These are phyloP conservation scores for Flaveria brownii DNA, from an alignment of 129 eudicot species.

Conservation along the genomic window DNA sequence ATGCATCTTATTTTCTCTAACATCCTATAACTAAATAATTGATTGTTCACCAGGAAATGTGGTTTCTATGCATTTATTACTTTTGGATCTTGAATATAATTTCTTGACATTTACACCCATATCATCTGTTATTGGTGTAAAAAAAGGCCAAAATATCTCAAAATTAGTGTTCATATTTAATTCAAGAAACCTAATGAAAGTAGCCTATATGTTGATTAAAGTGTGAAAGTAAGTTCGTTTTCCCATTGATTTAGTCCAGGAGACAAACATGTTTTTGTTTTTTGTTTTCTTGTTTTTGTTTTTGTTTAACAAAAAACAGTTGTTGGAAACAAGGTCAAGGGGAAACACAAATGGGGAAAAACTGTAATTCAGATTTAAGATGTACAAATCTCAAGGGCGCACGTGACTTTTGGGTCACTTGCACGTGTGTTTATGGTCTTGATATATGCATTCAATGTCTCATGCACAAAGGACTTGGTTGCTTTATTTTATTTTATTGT, in stretches of 20 bases:
- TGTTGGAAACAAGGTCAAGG: slow-evolving; percentile 45
- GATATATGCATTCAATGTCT: slow-evolving; percentile 40
- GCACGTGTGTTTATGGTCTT: slow-evolving; percentile 46
- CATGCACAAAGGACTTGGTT: slow-evolving; percentile 25
- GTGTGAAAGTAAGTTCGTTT: slow-evolving; percentile 36
- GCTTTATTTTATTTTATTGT: slow-evolving; percentile 22
- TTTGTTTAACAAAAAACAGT: slow-evolving; percentile 24
- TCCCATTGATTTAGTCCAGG: slow-evolving; percentile 38
- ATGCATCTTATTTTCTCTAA: slow-evolving; percentile 31
- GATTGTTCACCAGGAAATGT: slow-evolving; percentile 32
- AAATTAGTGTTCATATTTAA: slow-evolving; percentile 9
- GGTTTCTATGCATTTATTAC: slow-evolving; percentile 25
- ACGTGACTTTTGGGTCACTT: slow-evolving; percentile 36
- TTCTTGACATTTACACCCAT: slow-evolving; percentile 15
- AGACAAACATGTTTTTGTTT: slow-evolving; percentile 40
- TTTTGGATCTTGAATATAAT: neutral
- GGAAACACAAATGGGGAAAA: slow-evolving; percentile 45
- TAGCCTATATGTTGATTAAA: slow-evolving; percentile 4
- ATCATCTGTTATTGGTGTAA: slow-evolving; percentile 1
- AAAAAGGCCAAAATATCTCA: neutral
- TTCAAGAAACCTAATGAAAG: slow-evolving; percentile 12
- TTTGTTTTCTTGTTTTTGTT: slow-evolving; percentile 33
- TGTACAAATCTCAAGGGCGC: slow-evolving; percentile 44
- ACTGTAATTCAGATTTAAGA: slow-evolving; percentile 32
- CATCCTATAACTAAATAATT: slow-evolving; percentile 17